These are phyloP conservation scores for Aureobasidium sp. DNA, from an alignment of 2,329 filamentous ascomycete genomes.

Conservation along the genomic window DNA sequence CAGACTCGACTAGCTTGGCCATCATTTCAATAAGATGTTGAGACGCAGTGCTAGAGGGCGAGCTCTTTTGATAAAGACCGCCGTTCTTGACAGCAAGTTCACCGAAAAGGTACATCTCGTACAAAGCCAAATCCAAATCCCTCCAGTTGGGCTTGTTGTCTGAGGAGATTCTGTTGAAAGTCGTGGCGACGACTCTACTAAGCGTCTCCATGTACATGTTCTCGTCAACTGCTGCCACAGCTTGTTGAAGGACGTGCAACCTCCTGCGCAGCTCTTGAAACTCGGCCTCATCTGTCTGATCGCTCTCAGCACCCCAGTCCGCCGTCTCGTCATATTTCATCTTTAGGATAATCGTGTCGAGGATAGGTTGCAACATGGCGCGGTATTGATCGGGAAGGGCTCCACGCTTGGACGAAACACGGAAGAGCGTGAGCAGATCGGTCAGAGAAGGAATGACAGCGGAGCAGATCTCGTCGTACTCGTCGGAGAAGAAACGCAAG, in stretches of 20 bases:
- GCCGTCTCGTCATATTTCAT: slow-evolving; percentile 97
- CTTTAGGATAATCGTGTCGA: slow-evolving; percentile 88
- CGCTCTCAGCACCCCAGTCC: slow-evolving; percentile 87
- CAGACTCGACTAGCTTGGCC: slow-evolving; percentile 88
- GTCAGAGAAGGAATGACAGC: slow-evolving; percentile 90
- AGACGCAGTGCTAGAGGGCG: slow-evolving; percentile 69
- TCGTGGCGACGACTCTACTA: slow-evolving; percentile 78
- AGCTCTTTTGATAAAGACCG: slow-evolving; percentile 77
- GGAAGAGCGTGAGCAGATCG: slow-evolving; percentile 83
- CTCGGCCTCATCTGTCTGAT: slow-evolving; percentile 93
- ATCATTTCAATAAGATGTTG: slow-evolving; percentile 87
- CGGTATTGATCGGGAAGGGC: slow-evolving; percentile 66
- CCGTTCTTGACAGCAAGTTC: slow-evolving; percentile 86
- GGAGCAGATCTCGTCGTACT: slow-evolving; percentile 96
- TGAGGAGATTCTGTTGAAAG: slow-evolving; percentile 71
- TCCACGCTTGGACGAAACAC: slow-evolving; percentile 63
- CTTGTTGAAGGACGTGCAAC: slow-evolving; percentile 85
- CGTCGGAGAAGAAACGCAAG: slow-evolving; percentile 90
- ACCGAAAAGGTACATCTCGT: slow-evolving; percentile 94
- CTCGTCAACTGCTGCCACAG: slow-evolving; percentile 83
- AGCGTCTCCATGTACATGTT: slow-evolving; percentile 80
- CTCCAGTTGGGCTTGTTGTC: slow-evolving; percentile 81
- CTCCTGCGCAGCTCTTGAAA: slow-evolving; percentile 91
- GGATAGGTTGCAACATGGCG: slow-evolving; percentile 76
- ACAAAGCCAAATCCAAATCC: slow-evolving; percentile 84